phyloP scores from a whole-genome alignment of 2,329 filamentous ascomycete genomes.

The Venturia pyrina region DNA sequence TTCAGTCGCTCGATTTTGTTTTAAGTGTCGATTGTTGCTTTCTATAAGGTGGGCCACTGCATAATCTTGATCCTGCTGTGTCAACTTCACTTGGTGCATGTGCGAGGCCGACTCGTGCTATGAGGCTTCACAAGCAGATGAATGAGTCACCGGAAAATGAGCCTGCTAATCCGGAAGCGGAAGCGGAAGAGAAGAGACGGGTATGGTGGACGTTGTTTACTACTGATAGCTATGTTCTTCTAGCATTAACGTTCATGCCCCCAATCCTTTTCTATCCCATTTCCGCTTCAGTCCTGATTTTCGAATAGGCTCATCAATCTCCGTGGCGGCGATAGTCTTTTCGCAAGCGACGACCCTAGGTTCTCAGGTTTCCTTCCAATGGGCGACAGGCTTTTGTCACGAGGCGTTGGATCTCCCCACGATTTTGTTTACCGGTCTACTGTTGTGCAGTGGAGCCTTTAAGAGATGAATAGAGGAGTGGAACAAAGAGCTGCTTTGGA shows the following conservation, averaged over 20 bases:
- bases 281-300: background rate
- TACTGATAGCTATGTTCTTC: conserved; percentile 24
- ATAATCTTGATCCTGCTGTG: conserved; percentile 26
- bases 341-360: background rate
- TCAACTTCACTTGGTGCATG: conserved; percentile 22
- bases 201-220: conserved; percentile 26
- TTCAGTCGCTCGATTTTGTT: background rate
- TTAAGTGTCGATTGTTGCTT: conserved; percentile 17
- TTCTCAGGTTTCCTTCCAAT: conserved; percentile 16
- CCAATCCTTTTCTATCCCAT: too few species aligned
- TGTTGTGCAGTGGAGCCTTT: conserved; percentile 1
- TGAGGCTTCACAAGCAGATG: conserved; percentile 19
- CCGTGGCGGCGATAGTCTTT: background rate
- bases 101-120: conserved; percentile 18
- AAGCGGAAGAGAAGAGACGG: conserved; percentile 25
- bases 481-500: background rate
- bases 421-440: conserved; percentile 13
- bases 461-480: background rate
- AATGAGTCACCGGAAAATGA: conserved; percentile 21
- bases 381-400: conserved; percentile 20
- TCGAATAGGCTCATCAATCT: background rate
- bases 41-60: conserved; percentile 27
- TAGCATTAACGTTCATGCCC: conserved; percentile 14
- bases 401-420: conserved; percentile 22
- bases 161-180: conserved; percentile 21